Base-by-base conservation (phyloP, 2,329 filamentous ascomycete genomes). In the Exophiala calicioides region DNA sequence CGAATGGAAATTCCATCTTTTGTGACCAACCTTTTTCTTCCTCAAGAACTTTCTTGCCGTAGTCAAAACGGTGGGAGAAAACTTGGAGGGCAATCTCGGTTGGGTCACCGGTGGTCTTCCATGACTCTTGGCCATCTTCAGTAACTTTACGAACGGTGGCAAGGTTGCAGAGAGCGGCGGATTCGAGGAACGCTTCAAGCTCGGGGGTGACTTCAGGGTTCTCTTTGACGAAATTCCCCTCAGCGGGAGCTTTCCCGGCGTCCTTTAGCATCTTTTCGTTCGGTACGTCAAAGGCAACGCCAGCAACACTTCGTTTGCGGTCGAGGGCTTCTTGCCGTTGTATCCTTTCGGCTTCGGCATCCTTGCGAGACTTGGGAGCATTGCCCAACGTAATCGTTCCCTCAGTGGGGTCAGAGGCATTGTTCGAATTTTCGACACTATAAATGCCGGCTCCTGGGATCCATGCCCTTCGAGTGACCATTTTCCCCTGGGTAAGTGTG, bases 71-170 rank as follows among this genome's bases (percentile, higher is more conserved):
- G 58, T 78, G 73, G 2, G 80, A 78, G 56, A 86, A 82, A 5
- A 85, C 80, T 48, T 84, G 80, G 2, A 86, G 75, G 4, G 82
- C 82, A 47, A 85, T 82, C 57, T 86, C 82, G 3, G 82, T 86
- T 2, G 80, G 79, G 52, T 83, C 79, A n/a, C 80, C 81, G 35
- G 78, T 74, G 19, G 78, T 74, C 40, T 76, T 72, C 80, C 80
- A 83, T 32, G 66, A 64, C 4, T 58, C 56, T 4, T 65, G 60
- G 7, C 56, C 56, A 36, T 55, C 51, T 18, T 70, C 60, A 3
- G 65, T 59, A 30, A 71, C 69, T 47, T 73, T 65, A 34, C 75
- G 72, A 5, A 80, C 69, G 6, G 65, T 65, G 2, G 77, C 75
- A 15, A 80, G 65, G 52, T 80, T 80, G 55, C 76, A 78, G 4